Conservation (phyloP, 352 stramenopile genomes). For the Peronospora destructor region DNA sequence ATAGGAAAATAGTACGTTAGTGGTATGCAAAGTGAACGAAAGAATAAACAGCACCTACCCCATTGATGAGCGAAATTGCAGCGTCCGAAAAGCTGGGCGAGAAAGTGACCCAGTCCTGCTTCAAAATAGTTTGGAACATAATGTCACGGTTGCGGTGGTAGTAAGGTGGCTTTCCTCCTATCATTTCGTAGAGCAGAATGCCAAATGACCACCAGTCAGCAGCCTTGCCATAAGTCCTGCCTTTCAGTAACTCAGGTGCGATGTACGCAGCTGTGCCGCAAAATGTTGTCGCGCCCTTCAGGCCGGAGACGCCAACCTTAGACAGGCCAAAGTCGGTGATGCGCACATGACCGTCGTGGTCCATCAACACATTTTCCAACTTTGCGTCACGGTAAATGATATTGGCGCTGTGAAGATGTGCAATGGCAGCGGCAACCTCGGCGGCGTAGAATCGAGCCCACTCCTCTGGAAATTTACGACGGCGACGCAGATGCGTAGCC, state of each 20-base stretch:
- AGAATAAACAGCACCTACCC: slow-evolving; percentile 45
- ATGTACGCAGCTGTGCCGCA: slow-evolving; percentile 92
- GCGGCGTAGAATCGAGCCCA: slow-evolving; percentile 90
- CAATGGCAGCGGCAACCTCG: slow-evolving; percentile 89
- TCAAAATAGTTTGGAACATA: slow-evolving; percentile 90
- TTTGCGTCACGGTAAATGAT: slow-evolving; percentile 96
- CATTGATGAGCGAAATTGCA: slow-evolving; percentile 88
- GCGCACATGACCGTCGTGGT: slow-evolving; percentile 90
- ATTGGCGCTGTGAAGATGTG: slow-evolving; percentile 89
- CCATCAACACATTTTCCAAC: slow-evolving; percentile 93
- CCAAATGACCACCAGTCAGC: slow-evolving; percentile 95
- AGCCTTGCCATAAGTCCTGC: slow-evolving; percentile 85
- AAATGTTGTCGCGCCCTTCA: slow-evolving; percentile 88
- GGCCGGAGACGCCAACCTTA: slow-evolving; percentile 85
- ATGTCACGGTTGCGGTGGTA: slow-evolving; percentile 89
- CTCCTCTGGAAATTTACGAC: slow-evolving; percentile 85
- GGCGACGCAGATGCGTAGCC: slow-evolving; percentile 83
- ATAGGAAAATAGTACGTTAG: slow-evolving; percentile 17
- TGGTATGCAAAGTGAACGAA: not conserved
- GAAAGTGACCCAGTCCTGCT: slow-evolving; percentile 92
- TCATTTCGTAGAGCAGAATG: slow-evolving; percentile 94
- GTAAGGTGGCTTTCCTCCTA: slow-evolving; percentile 87
- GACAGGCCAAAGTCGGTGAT: slow-evolving; percentile 93
- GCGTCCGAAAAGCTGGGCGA: slow-evolving; percentile 89
- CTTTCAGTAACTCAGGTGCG: slow-evolving; percentile 86